A percentile compares a stretch with the other conserved stretches of the same genome.
Conservation (phyloP, 2,329 filamentous ascomycete genomes). For the Onygena corvina region DNA sequence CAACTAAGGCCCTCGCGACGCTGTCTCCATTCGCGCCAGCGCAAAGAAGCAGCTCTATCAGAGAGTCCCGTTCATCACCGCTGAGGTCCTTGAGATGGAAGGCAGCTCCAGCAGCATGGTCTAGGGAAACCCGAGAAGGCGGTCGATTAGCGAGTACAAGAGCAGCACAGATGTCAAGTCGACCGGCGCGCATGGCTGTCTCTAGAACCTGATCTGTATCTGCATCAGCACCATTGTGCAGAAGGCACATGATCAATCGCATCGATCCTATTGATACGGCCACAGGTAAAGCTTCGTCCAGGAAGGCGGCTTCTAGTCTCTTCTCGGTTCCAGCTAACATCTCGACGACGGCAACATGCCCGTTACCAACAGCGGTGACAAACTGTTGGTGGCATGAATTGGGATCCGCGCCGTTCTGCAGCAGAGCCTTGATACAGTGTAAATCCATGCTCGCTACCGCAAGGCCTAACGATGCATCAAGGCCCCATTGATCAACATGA, state of each 20-base stretch:
- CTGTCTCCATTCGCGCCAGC: slow-evolving; percentile 45
- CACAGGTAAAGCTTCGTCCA: slow-evolving; percentile 13
- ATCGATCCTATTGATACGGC: slow-evolving; percentile 12
- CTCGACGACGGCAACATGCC: slow-evolving; percentile 10
- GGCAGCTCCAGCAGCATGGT: slow-evolving; percentile 41
- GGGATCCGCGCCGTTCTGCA: slow-evolving; percentile 16
- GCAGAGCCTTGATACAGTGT: slow-evolving; percentile 12
- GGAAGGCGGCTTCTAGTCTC: slow-evolving; percentile 9
- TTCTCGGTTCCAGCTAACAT: slow-evolving; percentile 13
- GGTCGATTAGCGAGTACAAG: slow-evolving; percentile 44
- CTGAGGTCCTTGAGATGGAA: slow-evolving; percentile 38
- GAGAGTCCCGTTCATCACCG: slow-evolving; percentile 40
- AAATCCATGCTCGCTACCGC: slow-evolving; percentile 12
- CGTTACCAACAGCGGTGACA: slow-evolving; percentile 10
- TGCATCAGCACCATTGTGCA: slow-evolving; percentile 15
- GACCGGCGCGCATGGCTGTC: slow-evolving; percentile 23
- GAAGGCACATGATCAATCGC: slow-evolving; percentile 11
- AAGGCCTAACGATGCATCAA: slow-evolving; percentile 10
- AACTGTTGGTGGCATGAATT: slow-evolving; percentile 14
- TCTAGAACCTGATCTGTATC: slow-evolving; percentile 12
- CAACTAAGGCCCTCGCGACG: slow-evolving; percentile 38
- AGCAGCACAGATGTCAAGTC: slow-evolving; percentile 45
- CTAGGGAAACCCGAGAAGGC: slow-evolving; percentile 39
- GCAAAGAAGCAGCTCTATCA: slow-evolving; percentile 47
- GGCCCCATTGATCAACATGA: slow-evolving; percentile 10